A percentile compares a stretch with the other conserved stretches of the same genome.
phyloP scores from a whole-genome alignment of 148 eudicot genomes.

The Hydrangea macrophylla region DNA sequence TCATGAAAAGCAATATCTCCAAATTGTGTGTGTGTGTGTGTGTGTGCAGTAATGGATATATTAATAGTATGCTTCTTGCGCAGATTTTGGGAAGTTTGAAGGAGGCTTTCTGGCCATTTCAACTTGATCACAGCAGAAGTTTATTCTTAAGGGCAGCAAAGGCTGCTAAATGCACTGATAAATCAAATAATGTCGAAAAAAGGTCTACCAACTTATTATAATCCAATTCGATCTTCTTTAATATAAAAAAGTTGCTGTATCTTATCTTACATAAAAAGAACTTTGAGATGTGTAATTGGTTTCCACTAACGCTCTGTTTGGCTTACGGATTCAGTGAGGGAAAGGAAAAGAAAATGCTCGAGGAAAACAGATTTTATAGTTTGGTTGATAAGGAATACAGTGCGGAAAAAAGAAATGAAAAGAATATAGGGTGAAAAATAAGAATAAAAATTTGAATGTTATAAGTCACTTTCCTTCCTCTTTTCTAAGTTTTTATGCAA shows the following conservation, averaged over 20 bases:
- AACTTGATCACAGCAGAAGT: constrained; percentile 59
- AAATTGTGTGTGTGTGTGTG: not conserved
- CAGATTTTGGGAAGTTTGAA: constrained; percentile 76
- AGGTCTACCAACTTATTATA: constrained; percentile 26
- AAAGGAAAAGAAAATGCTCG: too few relatives aligned
- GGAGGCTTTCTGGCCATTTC: constrained; percentile 88
- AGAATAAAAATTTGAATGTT: too few relatives aligned
- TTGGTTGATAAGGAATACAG: too few relatives aligned
- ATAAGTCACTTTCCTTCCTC: too few relatives aligned
- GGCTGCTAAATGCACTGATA: constrained; percentile 64
- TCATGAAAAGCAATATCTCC: not conserved
- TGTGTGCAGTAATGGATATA: not conserved
- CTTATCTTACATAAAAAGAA: too few relatives aligned
- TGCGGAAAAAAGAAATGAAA: too few relatives aligned
- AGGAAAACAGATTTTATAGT: too few relatives aligned
- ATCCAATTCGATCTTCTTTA: not conserved
- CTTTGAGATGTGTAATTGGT: too few relatives aligned
- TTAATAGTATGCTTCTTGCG: constrained; percentile 9
- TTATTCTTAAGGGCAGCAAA: constrained; percentile 79
- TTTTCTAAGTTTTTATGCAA: too few relatives aligned
- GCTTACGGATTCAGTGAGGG: too few relatives aligned
- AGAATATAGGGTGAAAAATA: too few relatives aligned
- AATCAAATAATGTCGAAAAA: constrained; percentile 35
- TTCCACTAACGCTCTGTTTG: too few relatives aligned
- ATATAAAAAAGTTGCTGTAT: not conserved